phyloP scores from a whole-genome alignment of 2,329 filamentous ascomycete genomes.

The Cercospora sojina region DNA sequence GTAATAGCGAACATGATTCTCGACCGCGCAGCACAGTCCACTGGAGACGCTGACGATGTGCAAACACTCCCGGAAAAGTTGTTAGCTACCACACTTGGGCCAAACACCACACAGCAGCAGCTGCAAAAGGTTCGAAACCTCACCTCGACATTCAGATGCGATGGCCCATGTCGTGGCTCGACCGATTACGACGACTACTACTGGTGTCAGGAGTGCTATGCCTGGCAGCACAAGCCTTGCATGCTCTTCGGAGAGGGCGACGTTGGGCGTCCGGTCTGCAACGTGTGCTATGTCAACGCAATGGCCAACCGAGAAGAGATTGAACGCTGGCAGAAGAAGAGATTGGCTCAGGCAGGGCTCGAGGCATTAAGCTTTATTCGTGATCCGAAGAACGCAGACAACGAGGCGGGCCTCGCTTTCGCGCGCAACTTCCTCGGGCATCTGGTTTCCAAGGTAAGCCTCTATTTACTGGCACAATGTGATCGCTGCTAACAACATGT shows the following conservation, averaged over 20 bases:
- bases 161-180: conserved; percentile 25
- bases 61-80: background rate
- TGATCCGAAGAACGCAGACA: conserved; percentile 14
- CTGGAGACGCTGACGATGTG: background rate
- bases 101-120: conserved; percentile 5
- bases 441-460: conserved; percentile 21
- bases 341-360: conserved; percentile 16
- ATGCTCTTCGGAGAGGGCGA: conserved; percentile 24
- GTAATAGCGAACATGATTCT: background rate
- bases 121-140: conserved; percentile 18
- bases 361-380: conserved; percentile 22
- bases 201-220: conserved; percentile 25
- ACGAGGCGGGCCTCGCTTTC: conserved; percentile 10
- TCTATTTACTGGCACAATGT: background rate
- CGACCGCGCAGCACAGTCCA: background rate
- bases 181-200: conserved; percentile 18
- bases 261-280: conserved; percentile 26
- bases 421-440: conserved; percentile 15
- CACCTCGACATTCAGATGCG: conserved; percentile 25
- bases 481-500: conserved; percentile 4
- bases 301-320: conserved; percentile 45
- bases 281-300: conserved; percentile 24
- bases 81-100: conserved; percentile 8
- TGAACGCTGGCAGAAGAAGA: conserved; percentile 46
- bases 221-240: conserved; percentile 28